Base-by-base conservation (phyloP, 192 early-diverging fungal species). In the Entophlyctis luteolus region DNA sequence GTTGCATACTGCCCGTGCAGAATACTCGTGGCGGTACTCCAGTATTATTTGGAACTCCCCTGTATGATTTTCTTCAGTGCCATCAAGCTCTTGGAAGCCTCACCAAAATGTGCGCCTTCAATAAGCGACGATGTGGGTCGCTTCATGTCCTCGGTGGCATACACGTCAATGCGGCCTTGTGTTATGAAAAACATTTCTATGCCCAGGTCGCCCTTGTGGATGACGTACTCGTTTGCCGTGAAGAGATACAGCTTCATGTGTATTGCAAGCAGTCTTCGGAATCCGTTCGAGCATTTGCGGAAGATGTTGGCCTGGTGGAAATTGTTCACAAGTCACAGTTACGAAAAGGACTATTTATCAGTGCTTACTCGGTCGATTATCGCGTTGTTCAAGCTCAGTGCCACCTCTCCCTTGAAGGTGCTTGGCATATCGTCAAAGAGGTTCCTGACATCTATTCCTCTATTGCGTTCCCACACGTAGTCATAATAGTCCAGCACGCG, bases 391-490 rank as follows among this genome's bases (percentile, higher is more conserved):
- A 81, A 62, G 71, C 77, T 81, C 63, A 81, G 33, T 18, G 79
- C 79, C 23, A 81, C 79, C 39, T 81, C 79, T 39, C 73, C 55
- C 55, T 71, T 76, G 55, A 81, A 81, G 2, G 77, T 74, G 31
- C 46, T 74, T 23, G 79, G 79, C 77, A 81, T 71, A 56, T 81
- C 79, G 28, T 55, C 77, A 69, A 81, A 81, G 32, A 81, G 31
- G 25, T 69, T 71, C 32, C 62, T 32, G 23, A 76, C 73, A 55
- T 79, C 79, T 31, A 81, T 79, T 35, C 79, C 79, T 49, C 62
- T 72, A 69, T 81, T 81, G 27, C 79, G 16, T 59, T 81, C 79
- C 79, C 79, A 81, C 2, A 79, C 74, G 48, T 81, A 81, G 47
- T 81, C 79, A 59, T 81, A 81, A 65, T 79, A 79, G 34, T 79